Base-by-base conservation (phyloP, 2,329 filamentous ascomycete species). In the Hypoxylon sp. region DNA sequence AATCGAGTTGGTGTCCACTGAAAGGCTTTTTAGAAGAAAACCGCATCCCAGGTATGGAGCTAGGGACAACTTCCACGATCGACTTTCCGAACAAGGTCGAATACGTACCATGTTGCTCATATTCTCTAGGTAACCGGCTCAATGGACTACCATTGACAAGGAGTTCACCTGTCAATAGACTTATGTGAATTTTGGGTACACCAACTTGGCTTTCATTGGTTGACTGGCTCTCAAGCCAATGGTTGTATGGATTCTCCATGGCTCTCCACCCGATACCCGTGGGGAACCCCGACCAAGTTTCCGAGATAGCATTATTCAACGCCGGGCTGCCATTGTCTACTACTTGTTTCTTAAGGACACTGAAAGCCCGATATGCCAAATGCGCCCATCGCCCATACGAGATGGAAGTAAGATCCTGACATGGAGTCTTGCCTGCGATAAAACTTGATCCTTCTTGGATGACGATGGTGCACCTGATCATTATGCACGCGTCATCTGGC, bases 121-220 rank as follows among this genome's bases (percentile, higher is more conserved):
- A 84, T 0, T 72, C 52, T 0, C 7, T 2, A 0, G 81, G 81
- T 0, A 84, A 68, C 2, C 76, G 71, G 3, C 72, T 63, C 0
- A 83, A 57, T 0, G 78, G 80, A 1, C 67, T 30, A 0, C 81
- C 81, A 47, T 83, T 72, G 0, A 85, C 73, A 0, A 83, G 69
- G 0, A 87, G 65, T 16, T 77, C 69, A 0, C 77, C 81, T 0
- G 71, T 77, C 2, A 86, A 55, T 0, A 82, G 37, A 52, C 82
- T 81, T 55, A 77, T 77, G 17, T 78, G 73, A 3, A 80, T 70
- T 2, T 20, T 4, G 15, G 69, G 55, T 3, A 54, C 20, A 2
- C 17, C 29, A 3, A 21, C 40, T 23, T 26, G 15, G n/a, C 29
- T 13, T 21, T 34, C 34, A 11, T 8, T 9, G 8, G 16, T 13